Evolutionary conservation across 2,329 filamentous ascomycete species (phyloP).

Genomic region (Biscogniauxia marginata): DNA sequence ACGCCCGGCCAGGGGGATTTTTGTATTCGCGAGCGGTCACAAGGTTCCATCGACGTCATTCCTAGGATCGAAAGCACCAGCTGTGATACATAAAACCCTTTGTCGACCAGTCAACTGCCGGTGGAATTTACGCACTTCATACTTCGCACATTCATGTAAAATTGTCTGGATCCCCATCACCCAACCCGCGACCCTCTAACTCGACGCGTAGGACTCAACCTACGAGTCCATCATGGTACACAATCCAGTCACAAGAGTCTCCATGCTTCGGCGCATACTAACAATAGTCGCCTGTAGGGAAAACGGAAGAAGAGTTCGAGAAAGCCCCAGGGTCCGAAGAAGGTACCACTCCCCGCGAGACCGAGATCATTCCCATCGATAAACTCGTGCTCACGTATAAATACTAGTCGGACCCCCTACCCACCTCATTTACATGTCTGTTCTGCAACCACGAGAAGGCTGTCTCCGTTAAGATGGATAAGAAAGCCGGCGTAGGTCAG

Average conservation of each 20-base stretch:
- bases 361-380: no score
- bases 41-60: neutral
- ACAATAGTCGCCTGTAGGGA: constrained; percentile 52
- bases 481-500: constrained; percentile 83
- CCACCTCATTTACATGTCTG: constrained; percentile 89
- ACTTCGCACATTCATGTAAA: neutral
- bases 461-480: constrained; percentile 87
- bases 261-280: constrained; percentile 1
- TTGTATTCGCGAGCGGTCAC: neutral
- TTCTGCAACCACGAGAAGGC: constrained; percentile 99
- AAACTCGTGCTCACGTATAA: neutral
- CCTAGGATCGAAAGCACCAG: neutral
- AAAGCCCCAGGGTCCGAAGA: constrained; percentile 80
- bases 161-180: neutral
- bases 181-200: neutral
- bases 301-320: constrained; percentile 92
- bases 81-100: neutral
- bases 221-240: constrained; percentile 22
- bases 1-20: neutral
- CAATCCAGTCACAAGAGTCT: neutral
- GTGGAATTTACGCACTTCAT: neutral
- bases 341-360: constrained; percentile 49
- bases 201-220: neutral
- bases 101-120: neutral
- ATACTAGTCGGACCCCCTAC: constrained; percentile 64